phyloP scores from a whole-genome alignment of 1,284 basidiomycete genomes.

The Cryptococcus floricola region DNA sequence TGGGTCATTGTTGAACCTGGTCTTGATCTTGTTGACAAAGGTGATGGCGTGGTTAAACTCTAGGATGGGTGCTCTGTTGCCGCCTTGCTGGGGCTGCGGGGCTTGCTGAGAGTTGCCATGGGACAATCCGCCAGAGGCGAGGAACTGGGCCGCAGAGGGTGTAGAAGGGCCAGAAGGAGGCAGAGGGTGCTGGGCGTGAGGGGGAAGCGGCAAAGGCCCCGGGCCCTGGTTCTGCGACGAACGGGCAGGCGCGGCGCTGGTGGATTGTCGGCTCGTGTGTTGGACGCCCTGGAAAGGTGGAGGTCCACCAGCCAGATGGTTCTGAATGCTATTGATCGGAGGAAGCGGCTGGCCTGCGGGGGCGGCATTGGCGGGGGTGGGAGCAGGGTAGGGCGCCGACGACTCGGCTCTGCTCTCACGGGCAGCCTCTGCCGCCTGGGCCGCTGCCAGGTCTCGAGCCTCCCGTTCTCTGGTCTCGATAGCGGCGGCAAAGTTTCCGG shows the following conservation, averaged over 20 bases:
- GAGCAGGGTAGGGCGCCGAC: slow-evolving; percentile 5
- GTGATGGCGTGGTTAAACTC: slow-evolving; percentile 98
- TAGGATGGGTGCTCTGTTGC: slow-evolving; percentile 46
- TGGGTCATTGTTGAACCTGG: slow-evolving; percentile 82
- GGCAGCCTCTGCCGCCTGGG: slow-evolving; percentile 4
- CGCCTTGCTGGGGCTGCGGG: slow-evolving; percentile 80
- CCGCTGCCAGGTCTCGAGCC: slow-evolving; percentile 13
- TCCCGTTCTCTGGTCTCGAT: slow-evolving; percentile 31
- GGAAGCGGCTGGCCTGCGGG: slow-evolving; percentile 16
- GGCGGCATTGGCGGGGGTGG: slow-evolving; percentile 6
- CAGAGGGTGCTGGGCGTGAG: slow-evolving; percentile 20
- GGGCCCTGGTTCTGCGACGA: slow-evolving; percentile 10
- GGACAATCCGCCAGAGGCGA: slow-evolving; percentile 26
- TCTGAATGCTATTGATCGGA: slow-evolving; percentile 6
- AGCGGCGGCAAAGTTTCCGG: slow-evolving; percentile 46
- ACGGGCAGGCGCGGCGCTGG: slow-evolving; percentile 1
- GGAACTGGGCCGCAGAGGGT: slow-evolving; percentile 37
- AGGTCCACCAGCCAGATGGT: slow-evolving; percentile 18
- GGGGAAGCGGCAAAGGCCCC: slow-evolving; percentile 17
- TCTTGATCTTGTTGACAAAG: slow-evolving; percentile 99
- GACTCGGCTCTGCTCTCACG: slow-evolving; percentile 6
- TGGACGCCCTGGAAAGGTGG: slow-evolving; percentile 16
- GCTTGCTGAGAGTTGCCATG: slow-evolving; percentile 60
- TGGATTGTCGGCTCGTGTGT: slow-evolving; percentile 28
- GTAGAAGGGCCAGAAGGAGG: slow-evolving; percentile 38